Base-by-base conservation (phyloP, 108 stramenopile genomes). In the Cyclostephanos tholiformis region DNA sequence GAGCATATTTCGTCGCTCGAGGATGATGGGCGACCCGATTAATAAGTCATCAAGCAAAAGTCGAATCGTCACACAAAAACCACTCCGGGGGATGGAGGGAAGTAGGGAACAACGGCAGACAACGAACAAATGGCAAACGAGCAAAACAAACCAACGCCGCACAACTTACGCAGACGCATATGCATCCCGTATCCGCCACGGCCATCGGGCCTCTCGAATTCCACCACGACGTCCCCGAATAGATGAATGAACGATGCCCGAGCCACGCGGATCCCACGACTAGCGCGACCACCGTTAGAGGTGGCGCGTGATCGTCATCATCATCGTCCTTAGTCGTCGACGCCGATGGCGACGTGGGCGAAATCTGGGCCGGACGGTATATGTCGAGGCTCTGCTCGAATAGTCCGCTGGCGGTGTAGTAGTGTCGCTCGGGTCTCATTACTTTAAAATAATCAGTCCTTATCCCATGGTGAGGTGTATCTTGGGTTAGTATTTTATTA, bases 221-320 rank as follows among this genome's bases (percentile, higher is more conserved):
- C 89, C 89, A 90, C 89, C 89, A 90, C 5, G 68, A 74, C 0
- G 87, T 88, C 14, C 61, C 75, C 6, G 32, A 48, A 48, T 90
- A 90, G 13, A 90, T 48, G 32, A 72, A 67, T 0, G 79, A 39
- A 2, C 58, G 60, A 44, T 88, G 89, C 11, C 89, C 89, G 41
- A 90, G 57, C 89, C 89, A 90, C 4, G 82, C 89, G 1, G 86
- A 87, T 30, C 89, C 89, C 10, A 87, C 84, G 32, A 90, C 89
- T 19, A 90, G 72, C 9, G 80, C 76, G 8, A 90, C 84, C 6
- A 84, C 56, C 32, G 83, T 81, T 16, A 52, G 48, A 41, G 55
- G 11, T 1, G 2, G 32, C 32, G 32, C 32, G 32, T 32, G 32
- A 32, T 4, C 32, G 32, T 32, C 32, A 4, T 32, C 29, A 4